Percentiles rank a stretch among this genome's conserved stretches.
Evolutionary conservation across 75 land plant genomes (phyloP).

Genomic region (Chamaecyparis obtusa): DNA sequence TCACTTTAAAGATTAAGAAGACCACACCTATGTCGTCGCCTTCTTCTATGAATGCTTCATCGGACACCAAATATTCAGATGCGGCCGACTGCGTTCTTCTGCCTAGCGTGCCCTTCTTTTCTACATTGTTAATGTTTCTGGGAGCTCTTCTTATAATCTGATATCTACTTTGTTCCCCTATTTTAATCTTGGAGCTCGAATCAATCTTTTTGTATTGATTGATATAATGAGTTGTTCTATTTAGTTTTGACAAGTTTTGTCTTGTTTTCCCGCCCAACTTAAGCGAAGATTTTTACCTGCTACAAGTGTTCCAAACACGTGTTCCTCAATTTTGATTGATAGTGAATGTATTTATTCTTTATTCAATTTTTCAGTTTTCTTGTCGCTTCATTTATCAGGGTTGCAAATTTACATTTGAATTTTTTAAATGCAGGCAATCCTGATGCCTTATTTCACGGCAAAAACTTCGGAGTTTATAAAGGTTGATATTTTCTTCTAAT

Average conservation of each 20-base stretch:
- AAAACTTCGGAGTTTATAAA: no score
- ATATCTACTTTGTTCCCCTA: not conserved
- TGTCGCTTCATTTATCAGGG: no score
- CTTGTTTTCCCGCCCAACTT: not conserved
- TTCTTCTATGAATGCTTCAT: not conserved
- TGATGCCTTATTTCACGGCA: no score
- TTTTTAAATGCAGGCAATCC: no score
- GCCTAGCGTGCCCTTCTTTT: not conserved
- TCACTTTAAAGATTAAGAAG: conserved; percentile 36
- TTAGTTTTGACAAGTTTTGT: not conserved
- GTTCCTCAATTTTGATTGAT: no score
- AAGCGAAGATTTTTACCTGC: not conserved
- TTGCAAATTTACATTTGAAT: no score
- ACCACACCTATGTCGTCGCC: conserved; percentile 23
- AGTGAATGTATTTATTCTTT: no score
- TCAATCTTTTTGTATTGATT: not conserved
- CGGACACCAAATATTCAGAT: not conserved
- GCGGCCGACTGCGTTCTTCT: not conserved
- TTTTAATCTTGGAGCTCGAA: not conserved
- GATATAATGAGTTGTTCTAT: not conserved
- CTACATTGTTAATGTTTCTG: not conserved
- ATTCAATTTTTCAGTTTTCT: no score
- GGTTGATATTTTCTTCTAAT: no score
- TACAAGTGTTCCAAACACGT: not conserved
- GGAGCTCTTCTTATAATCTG: not conserved